These are phyloP conservation scores for Iris macrosiphon DNA, from an alignment of 106 monocot species.

Conservation along the genomic window DNA sequence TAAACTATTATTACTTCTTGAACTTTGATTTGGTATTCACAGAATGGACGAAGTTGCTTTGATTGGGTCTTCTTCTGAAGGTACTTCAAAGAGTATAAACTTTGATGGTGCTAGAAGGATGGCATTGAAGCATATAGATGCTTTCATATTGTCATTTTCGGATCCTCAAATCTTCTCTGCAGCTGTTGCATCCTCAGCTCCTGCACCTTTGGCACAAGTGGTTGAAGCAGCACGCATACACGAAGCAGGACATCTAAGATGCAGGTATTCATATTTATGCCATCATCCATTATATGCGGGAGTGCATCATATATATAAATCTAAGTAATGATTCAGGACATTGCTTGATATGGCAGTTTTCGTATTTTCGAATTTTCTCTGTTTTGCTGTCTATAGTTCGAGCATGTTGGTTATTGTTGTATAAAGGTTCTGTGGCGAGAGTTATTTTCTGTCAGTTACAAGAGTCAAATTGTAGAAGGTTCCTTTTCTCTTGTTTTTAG, in stretches of 20 bases:
- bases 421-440: too few species aligned
- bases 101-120: slow-evolving; percentile 81
- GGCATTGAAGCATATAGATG: slow-evolving; percentile 90
- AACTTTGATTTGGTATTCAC: neutral
- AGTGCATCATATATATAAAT: neutral
- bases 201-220: slow-evolving; percentile 56
- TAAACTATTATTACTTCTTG: neutral
- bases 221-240: slow-evolving; percentile 77
- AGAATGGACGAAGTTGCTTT: slow-evolving; percentile 85
- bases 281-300: neutral
- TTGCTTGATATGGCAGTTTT: too few species aligned
- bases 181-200: slow-evolving; percentile 57
- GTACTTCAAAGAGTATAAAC: slow-evolving; percentile 61
- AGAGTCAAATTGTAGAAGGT: too few species aligned
- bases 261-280: slow-evolving; percentile 93
- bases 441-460: too few species aligned
- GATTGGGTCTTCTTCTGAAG: slow-evolving; percentile 69
- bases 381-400: too few species aligned
- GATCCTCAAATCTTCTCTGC: slow-evolving; percentile 72
- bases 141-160: slow-evolving; percentile 66
- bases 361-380: too few species aligned
- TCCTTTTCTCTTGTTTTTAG: too few species aligned
- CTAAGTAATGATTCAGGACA: too few species aligned
- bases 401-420: too few species aligned
- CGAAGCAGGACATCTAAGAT: slow-evolving; percentile 97